Conservation (phyloP, 2,329 filamentous ascomycete species). For the Pseudomassariella vexata region DNA sequence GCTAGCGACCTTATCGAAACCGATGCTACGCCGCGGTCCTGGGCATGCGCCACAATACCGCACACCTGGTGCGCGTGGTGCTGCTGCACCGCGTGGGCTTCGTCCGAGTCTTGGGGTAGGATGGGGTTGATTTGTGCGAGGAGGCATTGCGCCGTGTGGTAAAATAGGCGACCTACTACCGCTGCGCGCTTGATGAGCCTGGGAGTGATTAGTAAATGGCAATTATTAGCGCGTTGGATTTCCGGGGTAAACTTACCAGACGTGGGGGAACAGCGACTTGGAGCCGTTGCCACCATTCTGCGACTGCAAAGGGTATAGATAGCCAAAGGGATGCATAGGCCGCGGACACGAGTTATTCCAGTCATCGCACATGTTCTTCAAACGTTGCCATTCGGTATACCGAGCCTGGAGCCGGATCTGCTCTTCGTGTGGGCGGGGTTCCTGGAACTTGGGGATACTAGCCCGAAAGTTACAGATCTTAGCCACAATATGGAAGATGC, state of each 20-base stretch:
- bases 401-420: conserved; percentile 59
- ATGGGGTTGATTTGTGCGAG: conserved; percentile 75
- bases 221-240: no score
- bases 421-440: conserved; percentile 55
- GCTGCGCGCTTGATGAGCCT: conserved; percentile 80
- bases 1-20: conserved; percentile 75
- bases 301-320: conserved; percentile 63
- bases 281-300: conserved; percentile 29
- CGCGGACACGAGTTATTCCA: conserved; percentile 77
- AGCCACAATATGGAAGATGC: conserved; percentile 82
- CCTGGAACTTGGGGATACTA: conserved; percentile 55
- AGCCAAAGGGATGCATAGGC: conserved; percentile 83
- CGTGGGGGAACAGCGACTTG: conserved; percentile 75
- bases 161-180: conserved; percentile 78
- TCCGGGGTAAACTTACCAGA: conserved; percentile 68
- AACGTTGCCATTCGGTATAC: conserved; percentile 68
- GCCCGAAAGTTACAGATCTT: conserved; percentile 84
- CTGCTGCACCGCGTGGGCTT: conserved; percentile 65
- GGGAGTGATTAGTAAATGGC: neutral
- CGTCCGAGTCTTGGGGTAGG: conserved; percentile 50
- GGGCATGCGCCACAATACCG: conserved; percentile 80
- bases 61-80: conserved; percentile 81
- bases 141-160: conserved; percentile 79
- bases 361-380: conserved; percentile 76
- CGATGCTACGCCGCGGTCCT: conserved; percentile 72